Evolutionary conservation across 192 early-diverging fungal species (phyloP), one percentile per base, ranked within the genome.

Genomic region (Coemansia nantahalensis): DNA sequence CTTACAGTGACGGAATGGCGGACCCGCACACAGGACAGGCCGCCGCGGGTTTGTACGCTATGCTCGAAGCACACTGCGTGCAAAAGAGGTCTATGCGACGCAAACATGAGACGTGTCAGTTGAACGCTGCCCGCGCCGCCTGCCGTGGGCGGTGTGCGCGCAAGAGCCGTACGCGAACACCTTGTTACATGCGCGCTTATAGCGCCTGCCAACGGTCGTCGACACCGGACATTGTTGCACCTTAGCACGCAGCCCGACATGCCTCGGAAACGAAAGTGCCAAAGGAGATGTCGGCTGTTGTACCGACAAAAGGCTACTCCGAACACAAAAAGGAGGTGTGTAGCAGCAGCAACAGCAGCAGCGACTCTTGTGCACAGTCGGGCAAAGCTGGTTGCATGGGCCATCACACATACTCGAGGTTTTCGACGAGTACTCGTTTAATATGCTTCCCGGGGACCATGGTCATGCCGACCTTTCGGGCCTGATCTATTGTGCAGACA

Each of bases 1-100:
- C 56, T 61, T 81, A 83, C 83, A 58, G 74, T 45, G 69, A 54
- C 0, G 65, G 54, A 12, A 89, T 42, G 8, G 56, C 61, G 12
- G 81, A 73, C 31, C 82, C 71, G 50, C 85, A 89, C 0, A 82
- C 84, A 8, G 85, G 87, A 51, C 87, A 89, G 12, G 75, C 59
- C 9, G 79, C 47, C 9, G 76, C 74, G 10, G 69, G 56, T n/a
- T n/a, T n/a, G 16, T 62, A 43, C 49, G 85, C 84, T 5, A 70
- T 42, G 15, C 44, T 65, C 16, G 58, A 77, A 18, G 87, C 82
- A 48, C 85, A 89, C 4, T 37, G 41, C 22, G 82, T 64, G 55
- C 85, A 89, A 67, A 86, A 86, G 14, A 88, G 78, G 49, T 86
- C 83, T 87, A 45, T 11, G n/a, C 22, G 19, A 6, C 24, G n/a